Conservation (phyloP, 176 grass and related monocot genomes). For the Ensete glaucum region DNA sequence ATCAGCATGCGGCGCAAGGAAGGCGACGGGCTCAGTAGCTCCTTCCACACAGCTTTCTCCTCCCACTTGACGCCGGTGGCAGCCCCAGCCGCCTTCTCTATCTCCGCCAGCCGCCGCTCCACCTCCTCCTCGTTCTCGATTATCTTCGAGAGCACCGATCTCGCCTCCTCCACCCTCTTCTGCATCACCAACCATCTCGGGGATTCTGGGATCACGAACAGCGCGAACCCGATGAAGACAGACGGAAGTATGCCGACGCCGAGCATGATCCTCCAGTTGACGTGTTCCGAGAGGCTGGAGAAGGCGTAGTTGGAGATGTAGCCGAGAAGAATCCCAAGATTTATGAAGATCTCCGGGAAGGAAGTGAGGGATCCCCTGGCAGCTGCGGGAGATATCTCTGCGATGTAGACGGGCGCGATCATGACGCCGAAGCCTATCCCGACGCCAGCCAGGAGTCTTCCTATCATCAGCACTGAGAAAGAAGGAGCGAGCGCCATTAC, state of each 20-base stretch:
- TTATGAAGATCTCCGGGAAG: constrained; percentile 88
- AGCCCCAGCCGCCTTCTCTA: constrained; percentile 53
- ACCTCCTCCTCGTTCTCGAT: constrained; percentile 62
- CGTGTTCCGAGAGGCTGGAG: constrained; percentile 62
- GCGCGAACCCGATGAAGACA: constrained; percentile 69
- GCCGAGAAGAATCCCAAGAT: constrained; percentile 78
- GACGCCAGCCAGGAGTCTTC: constrained; percentile 64
- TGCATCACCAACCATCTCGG: constrained; percentile 91
- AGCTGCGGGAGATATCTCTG: constrained; percentile 71
- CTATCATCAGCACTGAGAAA: constrained; percentile 67
- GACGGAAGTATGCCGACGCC: constrained; percentile 76
- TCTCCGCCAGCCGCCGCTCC: constrained; percentile 64
- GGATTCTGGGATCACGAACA: constrained; percentile 80
- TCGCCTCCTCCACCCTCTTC: constrained; percentile 57
- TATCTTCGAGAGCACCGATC: constrained; percentile 51
- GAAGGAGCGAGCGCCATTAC: constrained; percentile 92
- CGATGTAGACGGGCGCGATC: constrained; percentile 89
- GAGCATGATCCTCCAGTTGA: constrained; percentile 95
- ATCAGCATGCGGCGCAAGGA: constrained; percentile 54
- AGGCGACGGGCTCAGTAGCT: constrained; percentile 65
- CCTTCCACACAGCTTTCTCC: constrained; percentile 69
- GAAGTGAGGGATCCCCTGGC: constrained; percentile 78
- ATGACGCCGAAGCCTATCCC: constrained; percentile 90
- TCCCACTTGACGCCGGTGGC: constrained; percentile 36
- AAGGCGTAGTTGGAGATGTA: constrained; percentile 94